Conservation (phyloP, 257 asterid species). For the Solanum lycopersicoides region DNA sequence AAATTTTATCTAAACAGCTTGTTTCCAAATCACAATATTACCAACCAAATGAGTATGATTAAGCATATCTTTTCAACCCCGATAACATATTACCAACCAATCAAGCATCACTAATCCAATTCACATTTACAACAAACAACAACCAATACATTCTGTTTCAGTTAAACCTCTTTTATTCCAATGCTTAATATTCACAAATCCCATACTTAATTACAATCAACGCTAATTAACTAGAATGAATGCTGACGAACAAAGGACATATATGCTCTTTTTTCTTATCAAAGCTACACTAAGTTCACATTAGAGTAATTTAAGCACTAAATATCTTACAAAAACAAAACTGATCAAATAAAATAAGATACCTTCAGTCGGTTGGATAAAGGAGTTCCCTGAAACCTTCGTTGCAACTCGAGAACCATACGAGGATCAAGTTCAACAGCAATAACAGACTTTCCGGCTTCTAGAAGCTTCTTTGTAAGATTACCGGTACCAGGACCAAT, state of each 20-base stretch:
- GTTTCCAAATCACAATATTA: background rate
- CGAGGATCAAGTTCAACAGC: slow-evolving; percentile 95
- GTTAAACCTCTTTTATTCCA: background rate
- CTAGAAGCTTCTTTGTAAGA: slow-evolving; percentile 93
- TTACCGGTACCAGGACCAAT: slow-evolving; percentile 98
- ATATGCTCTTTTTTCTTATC: background rate
- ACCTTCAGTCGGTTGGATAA: slow-evolving; percentile 56
- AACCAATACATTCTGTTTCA: background rate
- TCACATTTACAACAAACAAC: background rate
- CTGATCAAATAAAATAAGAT: background rate
- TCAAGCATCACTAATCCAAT: background rate
- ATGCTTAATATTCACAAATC: background rate
- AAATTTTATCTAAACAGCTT: background rate
- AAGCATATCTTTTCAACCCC: background rate
- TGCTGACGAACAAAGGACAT: background rate
- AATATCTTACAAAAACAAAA: background rate
- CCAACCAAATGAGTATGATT: background rate
- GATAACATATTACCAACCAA: background rate
- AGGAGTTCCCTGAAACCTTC: slow-evolving; percentile 92
- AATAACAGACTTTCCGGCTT: slow-evolving; percentile 75
- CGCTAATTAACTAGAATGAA: background rate
- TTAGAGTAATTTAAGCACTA: background rate
- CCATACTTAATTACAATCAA: background rate
- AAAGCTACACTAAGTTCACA: background rate
- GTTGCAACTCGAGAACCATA: slow-evolving; percentile 87